Base-by-base conservation (phyloP, 164 flowering plant genomes). In the Houttuynia cordata region DNA sequence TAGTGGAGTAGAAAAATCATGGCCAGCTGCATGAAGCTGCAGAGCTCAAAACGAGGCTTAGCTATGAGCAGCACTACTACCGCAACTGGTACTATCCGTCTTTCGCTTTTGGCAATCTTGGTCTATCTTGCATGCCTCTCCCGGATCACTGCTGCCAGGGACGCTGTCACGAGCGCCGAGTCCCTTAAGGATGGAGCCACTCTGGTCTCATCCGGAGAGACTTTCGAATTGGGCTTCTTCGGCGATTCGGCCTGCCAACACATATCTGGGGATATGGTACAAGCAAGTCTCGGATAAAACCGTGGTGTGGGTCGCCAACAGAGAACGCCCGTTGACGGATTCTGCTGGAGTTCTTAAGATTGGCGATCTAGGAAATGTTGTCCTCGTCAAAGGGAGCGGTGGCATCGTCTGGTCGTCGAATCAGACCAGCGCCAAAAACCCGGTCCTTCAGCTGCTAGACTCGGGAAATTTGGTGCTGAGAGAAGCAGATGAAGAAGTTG, bases 241-340 rank as follows among this genome's bases (percentile, higher is more conserved):
- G 67, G 24, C 56, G 24, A 53, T 7, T 52, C 68, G 45, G 70
- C 75, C 10, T 67, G 64, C 7, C 19, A 74, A 17, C 68, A 69
- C 49, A 0, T 80, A 80, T 51, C 62, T 78, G 15, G 81, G 80
- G 6, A 75, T 78, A 12, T 73, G 73, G 72, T 74, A 70, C 57
- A 69, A 67, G 53, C 42, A 59, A 3, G 45, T 51, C 39, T 19
- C 70, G 22, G 58, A 23, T 13, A 4, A 0, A 20, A 65, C 65
- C 10, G 63, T 64, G 7, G 64, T 78, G 3, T 80, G 84, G 84
- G 74, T 74, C 3, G 81, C 84, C 18, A 78, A 80, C 56, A 74
- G 75, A 54, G 73, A 78, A 19, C 51, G 30, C 0, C 81, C 81
- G 1, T 45, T 80, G 1, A 73, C 34, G 8, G 68, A 70, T 57